Percentiles rank a stretch among this genome's conserved stretches.
Evolutionary conservation across 495 filamentous ascomycete genomes (phyloP).

Genomic region (Elasticomyces elasticus): DNA sequence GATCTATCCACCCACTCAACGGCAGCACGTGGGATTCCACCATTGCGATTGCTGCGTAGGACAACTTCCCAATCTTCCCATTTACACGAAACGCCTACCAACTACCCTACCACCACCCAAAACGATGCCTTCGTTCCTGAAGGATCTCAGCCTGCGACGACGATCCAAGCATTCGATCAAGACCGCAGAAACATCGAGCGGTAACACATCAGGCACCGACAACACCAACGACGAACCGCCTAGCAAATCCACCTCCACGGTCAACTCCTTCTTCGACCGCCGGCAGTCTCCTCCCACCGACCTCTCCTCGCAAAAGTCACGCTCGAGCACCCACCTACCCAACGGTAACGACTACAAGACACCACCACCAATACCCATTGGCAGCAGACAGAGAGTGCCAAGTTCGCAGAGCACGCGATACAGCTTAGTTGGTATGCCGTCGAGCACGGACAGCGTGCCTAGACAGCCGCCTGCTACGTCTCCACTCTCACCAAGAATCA

Average conservation of each 20-base stretch:
- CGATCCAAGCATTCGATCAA: slow-evolving; percentile 50
- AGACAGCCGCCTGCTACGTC: slow-evolving; percentile 47
- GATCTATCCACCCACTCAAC: too few species aligned
- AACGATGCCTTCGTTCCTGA: slow-evolving; percentile 54
- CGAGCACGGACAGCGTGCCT: slow-evolving; percentile 41
- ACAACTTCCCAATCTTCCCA: too few species aligned
- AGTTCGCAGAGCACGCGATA: slow-evolving; percentile 32
- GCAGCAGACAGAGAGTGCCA: slow-evolving; percentile 21
- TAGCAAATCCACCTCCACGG: slow-evolving; percentile 54
- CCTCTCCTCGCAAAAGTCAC: slow-evolving; percentile 45
- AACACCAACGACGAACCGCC: slow-evolving; percentile 28
- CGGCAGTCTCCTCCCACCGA: slow-evolving; percentile 49
- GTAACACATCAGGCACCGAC: slow-evolving; percentile 14
- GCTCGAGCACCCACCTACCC: slow-evolving; percentile 43
- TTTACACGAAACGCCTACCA: too few species aligned
- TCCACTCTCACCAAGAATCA: slow-evolving; percentile 64
- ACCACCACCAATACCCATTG: slow-evolving; percentile 30
- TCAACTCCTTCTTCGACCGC: slow-evolving; percentile 48
- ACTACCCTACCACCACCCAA: background rate
- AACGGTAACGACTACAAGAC: slow-evolving; percentile 37
- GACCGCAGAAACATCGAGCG: slow-evolving; percentile 44
- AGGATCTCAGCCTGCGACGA: slow-evolving; percentile 48
- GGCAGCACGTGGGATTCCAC: too few species aligned
- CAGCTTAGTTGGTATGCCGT: slow-evolving; percentile 40
- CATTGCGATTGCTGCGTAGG: too few species aligned